Conservation (phyloP, 768 basidiomycete species). For the Pseudohyphozyma bogoriensis region DNA sequence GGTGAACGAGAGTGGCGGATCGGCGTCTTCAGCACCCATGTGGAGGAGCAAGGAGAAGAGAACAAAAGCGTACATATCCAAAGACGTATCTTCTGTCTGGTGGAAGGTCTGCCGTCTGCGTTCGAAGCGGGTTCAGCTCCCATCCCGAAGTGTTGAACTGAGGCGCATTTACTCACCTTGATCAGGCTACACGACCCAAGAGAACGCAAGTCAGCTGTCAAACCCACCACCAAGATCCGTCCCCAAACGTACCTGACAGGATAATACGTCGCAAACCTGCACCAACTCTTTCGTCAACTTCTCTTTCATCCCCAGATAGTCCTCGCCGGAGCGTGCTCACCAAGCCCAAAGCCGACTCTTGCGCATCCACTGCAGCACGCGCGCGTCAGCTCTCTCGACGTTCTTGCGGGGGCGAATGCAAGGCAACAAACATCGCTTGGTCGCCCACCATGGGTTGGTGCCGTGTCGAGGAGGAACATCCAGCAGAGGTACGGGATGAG, state of each 20-base stretch:
- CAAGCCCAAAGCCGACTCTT: conserved; percentile 54
- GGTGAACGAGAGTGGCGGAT: not conserved
- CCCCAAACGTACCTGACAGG: conserved; percentile 26
- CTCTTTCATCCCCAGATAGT: too few relatives aligned
- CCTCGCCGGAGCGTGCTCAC: too few relatives aligned
- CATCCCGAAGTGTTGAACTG: not conserved
- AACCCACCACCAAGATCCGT: not conserved
- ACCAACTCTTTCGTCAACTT: too few relatives aligned
- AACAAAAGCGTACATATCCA: too few relatives aligned
- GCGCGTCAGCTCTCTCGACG: too few relatives aligned
- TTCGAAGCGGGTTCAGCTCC: not conserved
- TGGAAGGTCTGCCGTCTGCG: conserved; percentile 78
- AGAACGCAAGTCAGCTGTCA: not conserved
- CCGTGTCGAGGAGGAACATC: conserved; percentile 62
- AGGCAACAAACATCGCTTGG: too few relatives aligned
- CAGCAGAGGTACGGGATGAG: conserved; percentile 67
- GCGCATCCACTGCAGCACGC: conserved; percentile 72
- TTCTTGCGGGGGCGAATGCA: too few relatives aligned
- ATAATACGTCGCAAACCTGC: conserved; percentile 24
- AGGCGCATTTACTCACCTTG: conserved; percentile 39
- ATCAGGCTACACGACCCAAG: conserved; percentile 35
- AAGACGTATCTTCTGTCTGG: conserved; percentile 89
- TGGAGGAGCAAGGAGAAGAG: too few relatives aligned
- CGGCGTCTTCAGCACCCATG: too few relatives aligned
- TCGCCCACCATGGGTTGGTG: conserved; percentile 62